Percentiles rank a stretch among this genome's conserved stretches.
Evolutionary conservation across 352 stramenopile genomes (phyloP).

Genomic region (Pythium dissimile): DNA sequence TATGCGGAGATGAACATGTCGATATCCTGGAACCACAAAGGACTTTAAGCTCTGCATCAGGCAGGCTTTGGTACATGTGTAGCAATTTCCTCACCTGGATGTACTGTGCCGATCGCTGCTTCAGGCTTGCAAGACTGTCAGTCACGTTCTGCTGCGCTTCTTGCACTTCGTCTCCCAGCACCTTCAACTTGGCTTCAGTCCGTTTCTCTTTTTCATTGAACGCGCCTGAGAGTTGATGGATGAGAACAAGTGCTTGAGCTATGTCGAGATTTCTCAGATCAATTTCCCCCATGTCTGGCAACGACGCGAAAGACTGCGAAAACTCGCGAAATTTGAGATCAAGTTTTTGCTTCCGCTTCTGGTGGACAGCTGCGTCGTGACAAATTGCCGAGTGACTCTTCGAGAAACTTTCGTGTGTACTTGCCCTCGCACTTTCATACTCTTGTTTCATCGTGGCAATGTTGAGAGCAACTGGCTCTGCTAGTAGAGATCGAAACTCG

Average conservation of each 20-base stretch:
- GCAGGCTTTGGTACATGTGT: background rate
- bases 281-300: conserved; percentile 22
- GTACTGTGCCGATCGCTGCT: conserved; percentile 47
- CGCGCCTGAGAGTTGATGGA: conserved; percentile 20
- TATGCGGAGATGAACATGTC: conserved; percentile 69
- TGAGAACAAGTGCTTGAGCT: conserved; percentile 14
- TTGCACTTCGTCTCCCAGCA: conserved; percentile 35
- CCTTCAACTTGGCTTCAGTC: conserved; percentile 22
- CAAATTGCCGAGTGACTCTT: conserved; percentile 45
- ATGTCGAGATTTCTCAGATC: conserved; percentile 22
- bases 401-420: conserved; percentile 65
- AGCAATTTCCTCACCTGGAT: conserved; percentile 39
- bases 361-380: conserved; percentile 37
- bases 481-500: conserved; percentile 75
- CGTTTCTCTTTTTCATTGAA: conserved; percentile 26
- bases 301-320: conserved; percentile 11
- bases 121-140: conserved; percentile 24
- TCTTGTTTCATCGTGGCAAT: conserved; percentile 78
- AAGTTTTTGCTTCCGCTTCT: conserved; percentile 65
- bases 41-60: background rate
- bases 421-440: conserved; percentile 53
- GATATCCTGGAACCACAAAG: conserved; percentile 43
- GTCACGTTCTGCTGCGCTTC: conserved; percentile 30
- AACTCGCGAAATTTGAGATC: conserved; percentile 40
- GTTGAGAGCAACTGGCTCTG: conserved; percentile 67